Evolutionary conservation across 2,329 filamentous ascomycete genomes (phyloP).

Genomic region (Aureobasidium sp.): DNA sequence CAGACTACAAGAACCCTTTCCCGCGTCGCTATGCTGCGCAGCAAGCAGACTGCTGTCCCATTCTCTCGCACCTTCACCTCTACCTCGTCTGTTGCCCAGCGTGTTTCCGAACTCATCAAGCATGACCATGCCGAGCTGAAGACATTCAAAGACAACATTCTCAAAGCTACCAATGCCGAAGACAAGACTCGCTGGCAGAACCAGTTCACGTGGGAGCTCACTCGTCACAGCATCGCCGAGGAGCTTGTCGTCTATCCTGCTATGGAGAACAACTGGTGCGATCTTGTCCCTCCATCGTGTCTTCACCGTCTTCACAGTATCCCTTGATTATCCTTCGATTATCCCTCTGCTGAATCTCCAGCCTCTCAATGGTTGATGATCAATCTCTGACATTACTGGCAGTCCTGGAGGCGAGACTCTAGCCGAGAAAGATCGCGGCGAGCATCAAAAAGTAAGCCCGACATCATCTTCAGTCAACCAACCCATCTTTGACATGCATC

Average conservation of each 20-base stretch:
- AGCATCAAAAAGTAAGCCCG: constrained; percentile 27
- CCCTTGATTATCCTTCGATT: too few species aligned
- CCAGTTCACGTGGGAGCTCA: constrained; percentile 47
- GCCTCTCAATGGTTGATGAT: too few species aligned
- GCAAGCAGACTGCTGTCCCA: background rate
- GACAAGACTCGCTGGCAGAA: constrained; percentile 42
- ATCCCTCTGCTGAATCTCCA: too few species aligned
- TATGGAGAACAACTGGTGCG: constrained; percentile 28
- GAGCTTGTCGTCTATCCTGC: constrained; percentile 38
- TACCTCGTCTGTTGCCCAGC: background rate
- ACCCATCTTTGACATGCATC: background rate
- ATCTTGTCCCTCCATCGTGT: background rate
- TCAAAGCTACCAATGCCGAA: constrained; percentile 36
- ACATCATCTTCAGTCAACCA: background rate
- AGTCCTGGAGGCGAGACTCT: constrained; percentile 24
- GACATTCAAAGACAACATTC: constrained; percentile 39
- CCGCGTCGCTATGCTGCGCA: background rate
- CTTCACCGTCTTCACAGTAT: too few species aligned
- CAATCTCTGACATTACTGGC: background rate
- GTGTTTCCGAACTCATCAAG: constrained; percentile 33
- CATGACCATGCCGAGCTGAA: constrained; percentile 38
- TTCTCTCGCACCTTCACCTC: constrained; percentile 1
- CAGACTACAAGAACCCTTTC: background rate
- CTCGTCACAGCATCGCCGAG: constrained; percentile 46
- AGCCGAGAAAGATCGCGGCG: constrained; percentile 29